Evolutionary conservation across 164 flowering plant genomes (phyloP).

Genomic region (Piper betle): DNA sequence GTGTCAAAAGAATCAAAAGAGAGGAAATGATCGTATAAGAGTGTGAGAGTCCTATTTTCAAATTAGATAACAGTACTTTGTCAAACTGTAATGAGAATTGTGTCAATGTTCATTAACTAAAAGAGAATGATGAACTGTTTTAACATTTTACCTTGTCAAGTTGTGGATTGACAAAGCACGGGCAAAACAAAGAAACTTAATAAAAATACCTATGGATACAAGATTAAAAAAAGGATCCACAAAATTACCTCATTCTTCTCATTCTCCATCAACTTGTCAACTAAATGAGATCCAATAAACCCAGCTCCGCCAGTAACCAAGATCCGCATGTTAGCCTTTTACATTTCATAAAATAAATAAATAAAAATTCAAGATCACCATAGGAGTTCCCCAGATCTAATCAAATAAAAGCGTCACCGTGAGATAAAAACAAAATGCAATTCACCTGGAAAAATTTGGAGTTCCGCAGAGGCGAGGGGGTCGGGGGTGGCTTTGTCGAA

Average conservation of each 20-base stretch:
- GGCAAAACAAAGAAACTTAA: background rate
- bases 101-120: no score
- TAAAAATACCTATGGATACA: no score
- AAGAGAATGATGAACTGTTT: no score
- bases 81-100: no score
- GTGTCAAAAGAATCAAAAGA: background rate
- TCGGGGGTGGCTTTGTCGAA: conserved; percentile 51
- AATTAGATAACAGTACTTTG: no score
- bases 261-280: conserved; percentile 72
- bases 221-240: background rate
- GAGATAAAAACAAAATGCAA: background rate
- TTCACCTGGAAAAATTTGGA: conserved; percentile 78
- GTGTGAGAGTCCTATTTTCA: no score
- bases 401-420: background rate
- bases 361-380: background rate
- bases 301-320: conserved; percentile 97
- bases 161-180: no score
- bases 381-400: background rate
- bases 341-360: background rate
- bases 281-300: conserved; percentile 87
- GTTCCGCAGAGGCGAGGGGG: conserved; percentile 66
- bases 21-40: no score
- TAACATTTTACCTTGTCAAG: no score
- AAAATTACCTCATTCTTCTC: conserved; percentile 60
- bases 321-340: conserved; percentile 61